Base-by-base conservation (phyloP, 2,329 filamentous ascomycete species). In the Exophiala sp. region DNA sequence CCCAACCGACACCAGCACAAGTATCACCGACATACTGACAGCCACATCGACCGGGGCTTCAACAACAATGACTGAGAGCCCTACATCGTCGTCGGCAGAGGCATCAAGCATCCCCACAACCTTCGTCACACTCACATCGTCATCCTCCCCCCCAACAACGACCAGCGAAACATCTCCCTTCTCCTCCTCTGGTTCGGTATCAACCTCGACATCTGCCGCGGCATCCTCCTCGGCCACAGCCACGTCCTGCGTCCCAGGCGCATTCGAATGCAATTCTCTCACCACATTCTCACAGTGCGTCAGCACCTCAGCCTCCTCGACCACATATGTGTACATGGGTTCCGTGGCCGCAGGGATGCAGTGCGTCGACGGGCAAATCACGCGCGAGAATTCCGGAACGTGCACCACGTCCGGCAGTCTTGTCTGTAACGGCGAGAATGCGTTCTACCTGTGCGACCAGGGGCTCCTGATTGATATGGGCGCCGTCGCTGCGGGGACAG, bases 221-320 rank as follows among this genome's bases (percentile, higher is more conserved):
- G 13, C 38, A 6, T 37, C 55, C 5, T 10, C 52, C 2, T 47
- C 55, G 2, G 21, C 52, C 14, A 27, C 47, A 34, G 21, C 52
- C 7, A 50, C 46, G 13, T 8, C 55, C 14, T 67, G 66, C 51
- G 50, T 30, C 1, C 52, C 60, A 7, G 66, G 66, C 2, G 60
- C 62, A 6, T 63, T 70, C 30, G 52, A 65, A 19, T 70, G 68
- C 46, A 58, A 64, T 13, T 52, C 59, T 0, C 60, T 65, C 41
- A 67, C 63, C 3, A 56, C 59, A 16, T 71, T 66, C 62, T 66
- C 63, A 13, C 58, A 68, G 50, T 70, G 67, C 58, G 54, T 55
- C 41, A 50, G 64, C 42, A 62, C 61, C n/a, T 44, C 34, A 8
- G 10, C 41, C 23, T 24, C 29, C 5, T 24, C 45, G 1, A 53